phyloP scores from a whole-genome alignment of 78 protist genomes.

The Pigoraptor vietnamica region DNA sequence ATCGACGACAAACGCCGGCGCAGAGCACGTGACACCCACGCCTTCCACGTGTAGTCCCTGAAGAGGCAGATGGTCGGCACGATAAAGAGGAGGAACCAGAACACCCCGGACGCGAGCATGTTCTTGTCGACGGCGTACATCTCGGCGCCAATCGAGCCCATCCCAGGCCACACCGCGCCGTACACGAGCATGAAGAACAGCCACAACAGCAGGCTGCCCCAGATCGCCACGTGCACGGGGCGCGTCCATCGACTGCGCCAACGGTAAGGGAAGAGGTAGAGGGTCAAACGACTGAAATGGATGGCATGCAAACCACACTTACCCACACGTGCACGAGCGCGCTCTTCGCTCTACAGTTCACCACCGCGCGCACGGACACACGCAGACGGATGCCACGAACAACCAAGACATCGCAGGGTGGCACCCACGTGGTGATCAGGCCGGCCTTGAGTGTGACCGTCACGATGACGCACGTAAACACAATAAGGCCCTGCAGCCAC shows the following conservation, averaged over 20 bases:
- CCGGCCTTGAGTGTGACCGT: slow-evolving; percentile 45
- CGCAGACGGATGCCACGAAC: no score
- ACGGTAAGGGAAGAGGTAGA: neutral
- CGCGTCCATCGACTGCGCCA: neutral
- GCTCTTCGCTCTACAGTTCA: no score
- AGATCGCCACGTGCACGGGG: neutral
- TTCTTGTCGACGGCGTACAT: neutral
- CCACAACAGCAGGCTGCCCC: slow-evolving; percentile 5
- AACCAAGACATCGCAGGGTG: no score
- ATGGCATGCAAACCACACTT: neutral
- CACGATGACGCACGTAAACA: slow-evolving; percentile 3
- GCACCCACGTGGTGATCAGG: neutral
- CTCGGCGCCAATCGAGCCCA: neutral
- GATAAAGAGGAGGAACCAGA: neutral
- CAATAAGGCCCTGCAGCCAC: slow-evolving; percentile 15
- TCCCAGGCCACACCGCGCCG: neutral
- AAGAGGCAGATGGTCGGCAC: neutral
- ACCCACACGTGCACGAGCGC: no score
- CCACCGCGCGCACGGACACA: neutral
- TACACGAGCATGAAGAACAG: slow-evolving; percentile 5
- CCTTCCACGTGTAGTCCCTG: slow-evolving; percentile 26
- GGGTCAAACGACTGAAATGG: neutral
- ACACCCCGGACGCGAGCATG: slow-evolving; percentile 3
- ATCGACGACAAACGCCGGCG: no score
- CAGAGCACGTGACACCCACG: no score